These are phyloP conservation scores for Penicillium coprophilum DNA, from an alignment of 495 filamentous ascomycete species.

Conservation along the genomic window DNA sequence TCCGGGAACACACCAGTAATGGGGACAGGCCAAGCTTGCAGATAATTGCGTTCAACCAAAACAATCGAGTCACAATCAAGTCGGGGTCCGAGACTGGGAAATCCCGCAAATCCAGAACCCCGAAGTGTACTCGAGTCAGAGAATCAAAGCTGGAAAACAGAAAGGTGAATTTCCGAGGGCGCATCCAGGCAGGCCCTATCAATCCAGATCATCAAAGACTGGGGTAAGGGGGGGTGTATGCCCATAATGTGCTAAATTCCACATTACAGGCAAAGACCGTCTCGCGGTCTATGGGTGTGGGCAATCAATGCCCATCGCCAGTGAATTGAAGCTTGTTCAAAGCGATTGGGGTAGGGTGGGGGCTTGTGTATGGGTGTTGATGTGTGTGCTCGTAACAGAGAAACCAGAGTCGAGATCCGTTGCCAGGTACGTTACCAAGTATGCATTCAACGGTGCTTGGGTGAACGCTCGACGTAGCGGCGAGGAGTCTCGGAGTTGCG, in stretches of 20 bases:
- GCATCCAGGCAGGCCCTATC: conserved; percentile 23
- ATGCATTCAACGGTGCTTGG: conserved; percentile 32
- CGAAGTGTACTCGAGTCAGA: conserved; percentile 6
- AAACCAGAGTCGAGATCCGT: background rate
- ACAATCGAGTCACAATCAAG: conserved; percentile 7
- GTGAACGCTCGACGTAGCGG: conserved; percentile 24
- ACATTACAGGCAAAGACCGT: conserved; percentile 15
- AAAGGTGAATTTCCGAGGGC: conserved; percentile 16
- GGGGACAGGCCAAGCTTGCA: conserved; percentile 12
- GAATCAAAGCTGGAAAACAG: conserved; percentile 5
- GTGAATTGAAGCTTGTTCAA: conserved; percentile 18
- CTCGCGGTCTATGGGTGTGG: conserved; percentile 17
- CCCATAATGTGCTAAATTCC: background rate
- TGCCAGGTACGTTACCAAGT: background rate
- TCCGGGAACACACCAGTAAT: conserved; percentile 15
- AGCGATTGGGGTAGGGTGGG: conserved; percentile 4
- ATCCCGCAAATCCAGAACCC: background rate
- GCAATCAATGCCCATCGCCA: conserved; percentile 20
- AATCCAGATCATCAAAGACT: conserved; percentile 10
- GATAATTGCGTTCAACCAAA: conserved; percentile 10
- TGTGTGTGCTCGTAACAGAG: background rate
- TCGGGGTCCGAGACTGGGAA: conserved; percentile 5
- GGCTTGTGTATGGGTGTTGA: background rate
- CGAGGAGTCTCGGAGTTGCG: conserved; percentile 34
- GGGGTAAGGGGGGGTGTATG: background rate